Conservation (phyloP, 2,329 filamentous ascomycete species). For the Aspergillus sp. region DNA sequence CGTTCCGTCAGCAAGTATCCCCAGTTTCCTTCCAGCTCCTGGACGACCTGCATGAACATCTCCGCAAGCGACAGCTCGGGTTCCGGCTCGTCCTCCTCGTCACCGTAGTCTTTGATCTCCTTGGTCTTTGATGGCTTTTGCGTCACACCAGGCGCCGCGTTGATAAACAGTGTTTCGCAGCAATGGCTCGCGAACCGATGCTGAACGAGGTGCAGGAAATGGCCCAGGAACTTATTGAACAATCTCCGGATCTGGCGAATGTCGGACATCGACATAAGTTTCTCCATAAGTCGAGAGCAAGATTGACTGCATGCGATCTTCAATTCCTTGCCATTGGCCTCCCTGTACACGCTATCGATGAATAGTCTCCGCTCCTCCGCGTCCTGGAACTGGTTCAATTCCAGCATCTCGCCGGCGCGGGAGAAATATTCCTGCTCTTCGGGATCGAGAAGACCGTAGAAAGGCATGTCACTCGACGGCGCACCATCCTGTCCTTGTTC, state of each 20-base stretch:
- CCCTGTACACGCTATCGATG: slow-evolving; percentile 78
- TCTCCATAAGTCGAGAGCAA: slow-evolving; percentile 89
- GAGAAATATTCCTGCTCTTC: slow-evolving; percentile 96
- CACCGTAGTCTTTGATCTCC: slow-evolving; percentile 42
- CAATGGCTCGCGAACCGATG: slow-evolving; percentile 97
- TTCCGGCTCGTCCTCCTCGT: slow-evolving; percentile 43
- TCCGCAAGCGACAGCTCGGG: slow-evolving; percentile 72
- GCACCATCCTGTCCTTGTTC: slow-evolving; percentile 18
- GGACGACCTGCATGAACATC: slow-evolving; percentile 76
- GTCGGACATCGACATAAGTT: slow-evolving; percentile 78
- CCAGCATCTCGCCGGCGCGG: slow-evolving; percentile 82
- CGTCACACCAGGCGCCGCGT: slow-evolving; percentile 75
- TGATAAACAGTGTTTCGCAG: slow-evolving; percentile 87
- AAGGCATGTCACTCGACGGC: slow-evolving; percentile 61
- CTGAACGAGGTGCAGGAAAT: slow-evolving; percentile 86
- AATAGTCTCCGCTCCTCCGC: slow-evolving; percentile 70
- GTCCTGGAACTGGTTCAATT: slow-evolving; percentile 81
- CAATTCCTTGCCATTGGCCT: slow-evolving; percentile 88
- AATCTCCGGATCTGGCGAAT: slow-evolving; percentile 79
- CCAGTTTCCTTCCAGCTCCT: slow-evolving; percentile 84
- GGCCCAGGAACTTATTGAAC: slow-evolving; percentile 79
- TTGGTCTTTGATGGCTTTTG: slow-evolving; percentile 61
- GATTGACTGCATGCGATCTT: slow-evolving; percentile 96
- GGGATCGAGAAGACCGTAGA: slow-evolving; percentile 89
- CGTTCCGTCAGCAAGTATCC: slow-evolving; percentile 79